Conservation (phyloP, 2,329 filamentous ascomycete genomes). For the Harringtonia lauricola region DNA sequence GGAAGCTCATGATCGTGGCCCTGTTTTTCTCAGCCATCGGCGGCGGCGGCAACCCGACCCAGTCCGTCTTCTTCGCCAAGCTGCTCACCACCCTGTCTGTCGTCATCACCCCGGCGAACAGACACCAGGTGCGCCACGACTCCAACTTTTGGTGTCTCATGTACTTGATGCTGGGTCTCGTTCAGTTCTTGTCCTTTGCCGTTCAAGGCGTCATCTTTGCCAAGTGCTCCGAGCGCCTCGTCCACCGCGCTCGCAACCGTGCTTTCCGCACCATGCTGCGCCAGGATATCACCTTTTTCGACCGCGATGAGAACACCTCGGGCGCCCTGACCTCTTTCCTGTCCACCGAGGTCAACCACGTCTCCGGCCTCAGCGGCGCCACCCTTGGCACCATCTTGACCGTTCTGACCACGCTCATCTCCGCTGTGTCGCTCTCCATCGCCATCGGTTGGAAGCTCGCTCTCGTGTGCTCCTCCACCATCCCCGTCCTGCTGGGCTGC, state of each 20-base stretch:
- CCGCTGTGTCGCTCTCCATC: constrained; percentile 46
- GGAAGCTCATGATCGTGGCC: constrained; percentile 60
- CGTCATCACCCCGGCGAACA: constrained; percentile 29
- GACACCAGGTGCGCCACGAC: constrained; percentile 49
- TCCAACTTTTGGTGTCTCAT: constrained; percentile 81
- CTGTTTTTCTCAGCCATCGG: constrained; percentile 65
- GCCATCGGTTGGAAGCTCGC: constrained; percentile 31
- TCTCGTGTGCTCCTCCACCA: constrained; percentile 28
- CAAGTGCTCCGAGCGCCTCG: constrained; percentile 73
- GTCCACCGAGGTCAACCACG: constrained; percentile 78
- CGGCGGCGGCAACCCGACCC: constrained; percentile 57
- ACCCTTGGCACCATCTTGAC: constrained; percentile 81
- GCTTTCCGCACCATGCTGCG: constrained; percentile 83
- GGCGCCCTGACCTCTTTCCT: constrained; percentile 83
- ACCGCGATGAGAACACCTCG: constrained; percentile 77
- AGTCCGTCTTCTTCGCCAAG: constrained; percentile 78
- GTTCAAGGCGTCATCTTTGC: constrained; percentile 67
- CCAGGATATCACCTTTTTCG: constrained; percentile 89
- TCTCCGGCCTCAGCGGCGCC: constrained; percentile 77
- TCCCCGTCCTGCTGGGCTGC: constrained; percentile 26
- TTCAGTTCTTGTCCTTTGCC: constrained; percentile 58
- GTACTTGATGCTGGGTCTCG: constrained; percentile 74
- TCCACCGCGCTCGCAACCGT: constrained; percentile 70
- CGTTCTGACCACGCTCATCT: constrained; percentile 67
- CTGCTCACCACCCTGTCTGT: constrained; percentile 51